Evolutionary conservation across 2,329 filamentous ascomycete species (phyloP).

Genomic region (Fusarium sp.): DNA sequence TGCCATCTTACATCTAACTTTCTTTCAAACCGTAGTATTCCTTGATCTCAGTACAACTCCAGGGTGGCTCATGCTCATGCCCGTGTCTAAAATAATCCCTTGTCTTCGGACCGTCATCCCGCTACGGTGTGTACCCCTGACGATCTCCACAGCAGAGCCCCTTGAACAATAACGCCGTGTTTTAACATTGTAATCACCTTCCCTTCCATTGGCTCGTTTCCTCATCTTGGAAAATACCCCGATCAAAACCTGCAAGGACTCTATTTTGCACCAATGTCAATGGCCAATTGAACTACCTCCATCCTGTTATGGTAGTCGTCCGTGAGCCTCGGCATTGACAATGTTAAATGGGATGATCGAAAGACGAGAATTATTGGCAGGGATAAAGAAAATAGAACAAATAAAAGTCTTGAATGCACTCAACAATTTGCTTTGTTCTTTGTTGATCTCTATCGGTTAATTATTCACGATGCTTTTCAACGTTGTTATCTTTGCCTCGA

Average conservation of each 20-base stretch:
- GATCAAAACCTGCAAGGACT: slow-evolving; percentile 1
- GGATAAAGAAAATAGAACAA: not conserved
- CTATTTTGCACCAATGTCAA: slow-evolving; percentile 21
- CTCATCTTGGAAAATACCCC: not conserved
- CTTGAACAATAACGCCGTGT: slow-evolving; percentile 9
- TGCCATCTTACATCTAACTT: not conserved
- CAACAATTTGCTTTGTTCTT: not conserved
- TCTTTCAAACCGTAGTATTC: not conserved
- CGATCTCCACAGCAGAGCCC: slow-evolving; percentile 10
- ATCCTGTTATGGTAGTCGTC: slow-evolving; percentile 15
- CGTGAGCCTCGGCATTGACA: slow-evolving; percentile 32
- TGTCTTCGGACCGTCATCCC: not conserved
- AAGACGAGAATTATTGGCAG: not conserved
- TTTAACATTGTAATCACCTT: slow-evolving; percentile 25
- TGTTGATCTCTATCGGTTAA: not conserved
- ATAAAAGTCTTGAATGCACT: slow-evolving; percentile 1
- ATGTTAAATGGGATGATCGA: slow-evolving; percentile 3
- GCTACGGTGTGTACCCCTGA: not conserved
- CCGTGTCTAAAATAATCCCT: too few species aligned
- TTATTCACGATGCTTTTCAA: slow-evolving; percentile 31
- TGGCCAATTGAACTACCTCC: not conserved
- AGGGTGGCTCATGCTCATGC: not conserved
- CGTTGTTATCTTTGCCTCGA: slow-evolving; percentile 23
- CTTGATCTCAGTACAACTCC: not conserved
- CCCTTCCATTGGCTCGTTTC: slow-evolving; percentile 5